Percentiles rank a stretch among this genome's conserved stretches.
Conservation (phyloP, 2,329 filamentous ascomycete species). For the Pseudocercospora cruenta region DNA sequence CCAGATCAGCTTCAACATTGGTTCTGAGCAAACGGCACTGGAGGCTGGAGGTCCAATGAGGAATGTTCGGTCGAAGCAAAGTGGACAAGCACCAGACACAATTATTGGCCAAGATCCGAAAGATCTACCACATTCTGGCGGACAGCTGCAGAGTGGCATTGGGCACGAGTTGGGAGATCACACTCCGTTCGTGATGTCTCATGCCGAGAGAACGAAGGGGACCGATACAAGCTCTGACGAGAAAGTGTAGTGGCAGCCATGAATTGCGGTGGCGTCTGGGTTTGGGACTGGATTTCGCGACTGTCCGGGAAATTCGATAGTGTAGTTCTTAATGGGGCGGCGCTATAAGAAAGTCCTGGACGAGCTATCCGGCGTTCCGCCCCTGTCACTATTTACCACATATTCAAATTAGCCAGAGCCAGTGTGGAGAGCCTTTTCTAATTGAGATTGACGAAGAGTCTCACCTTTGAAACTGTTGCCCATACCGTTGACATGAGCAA, state of each 20-base stretch:
- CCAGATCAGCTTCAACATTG: conserved; percentile 28
- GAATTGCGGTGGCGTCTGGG: not conserved
- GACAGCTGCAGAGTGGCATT: conserved; percentile 26
- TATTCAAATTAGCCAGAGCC: conserved; percentile 34
- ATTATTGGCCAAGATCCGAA: conserved; percentile 16
- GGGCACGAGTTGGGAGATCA: conserved; percentile 29
- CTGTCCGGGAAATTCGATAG: not conserved
- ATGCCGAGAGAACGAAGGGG: conserved; percentile 27
- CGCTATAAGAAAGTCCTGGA: not conserved
- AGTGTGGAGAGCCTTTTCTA: conserved; percentile 25
- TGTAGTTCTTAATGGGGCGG: not conserved
- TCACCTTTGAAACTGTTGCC: conserved; percentile 28
- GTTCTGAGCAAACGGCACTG: conserved; percentile 27
- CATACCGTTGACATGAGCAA: not conserved
- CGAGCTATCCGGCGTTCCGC: not conserved
- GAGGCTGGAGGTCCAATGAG: conserved; percentile 32
- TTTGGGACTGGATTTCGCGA: not conserved
- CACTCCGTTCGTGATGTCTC: conserved; percentile 28
- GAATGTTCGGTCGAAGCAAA: not conserved
- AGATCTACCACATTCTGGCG: conserved; percentile 18
- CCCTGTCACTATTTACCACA: not conserved
- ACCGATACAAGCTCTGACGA: not conserved
- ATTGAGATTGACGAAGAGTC: conserved; percentile 19
- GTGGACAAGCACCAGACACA: not conserved
- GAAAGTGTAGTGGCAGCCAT: not conserved